Base-by-base conservation (phyloP, 2,329 filamentous ascomycete species). In the Chaetomium olivaceum region DNA sequence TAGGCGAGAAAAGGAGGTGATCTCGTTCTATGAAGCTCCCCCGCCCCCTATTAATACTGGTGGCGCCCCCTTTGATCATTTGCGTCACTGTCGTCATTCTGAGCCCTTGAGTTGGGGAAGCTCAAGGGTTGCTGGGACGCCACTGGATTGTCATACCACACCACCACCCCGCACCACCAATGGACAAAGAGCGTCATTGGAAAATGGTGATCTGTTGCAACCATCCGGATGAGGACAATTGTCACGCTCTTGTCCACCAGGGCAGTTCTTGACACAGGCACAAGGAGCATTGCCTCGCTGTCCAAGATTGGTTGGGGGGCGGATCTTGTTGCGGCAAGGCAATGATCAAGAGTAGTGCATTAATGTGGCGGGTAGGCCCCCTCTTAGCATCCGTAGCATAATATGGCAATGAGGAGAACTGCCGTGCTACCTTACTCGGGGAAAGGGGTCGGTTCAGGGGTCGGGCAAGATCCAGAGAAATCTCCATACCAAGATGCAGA, bases 21-120 rank as follows among this genome's bases (percentile, higher is more conserved):
- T n/a, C 7, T n/a, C 5, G 4, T n/a, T n/a, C 9, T 14, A 61
- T 11, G n/a, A 39, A 21, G 19, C 16, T 19, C 16, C 21, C 19
- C 1, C 7, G 39, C 11, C 23, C 27, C 8, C 27, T 25, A 54
- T 58, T 63, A 43, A 54, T 54, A 52, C 11, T 2, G n/a, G 60
- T 63, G 64, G 64, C 39, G 33, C n/a, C 25, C 16, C 48, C 43
- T 23, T 61, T 50, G 31, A 50, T 16, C 29, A n/a, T 25, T 46
- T 61, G 65, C 61, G 57, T 67, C 65, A 66, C 31, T 67, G 65
- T 67, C 65, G 65, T 67, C 65, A 67, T 67, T 21, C 58, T 64
- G 65, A 67, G 61, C 58, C 21, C n/a, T 61, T 23, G 16, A n/a
- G 25, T 62, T 67, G 61, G 61, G 43, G 61, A 43, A 62, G 39